Base-by-base conservation (phyloP, 2,329 filamentous ascomycete genomes). In the Aspergillus sp. region DNA sequence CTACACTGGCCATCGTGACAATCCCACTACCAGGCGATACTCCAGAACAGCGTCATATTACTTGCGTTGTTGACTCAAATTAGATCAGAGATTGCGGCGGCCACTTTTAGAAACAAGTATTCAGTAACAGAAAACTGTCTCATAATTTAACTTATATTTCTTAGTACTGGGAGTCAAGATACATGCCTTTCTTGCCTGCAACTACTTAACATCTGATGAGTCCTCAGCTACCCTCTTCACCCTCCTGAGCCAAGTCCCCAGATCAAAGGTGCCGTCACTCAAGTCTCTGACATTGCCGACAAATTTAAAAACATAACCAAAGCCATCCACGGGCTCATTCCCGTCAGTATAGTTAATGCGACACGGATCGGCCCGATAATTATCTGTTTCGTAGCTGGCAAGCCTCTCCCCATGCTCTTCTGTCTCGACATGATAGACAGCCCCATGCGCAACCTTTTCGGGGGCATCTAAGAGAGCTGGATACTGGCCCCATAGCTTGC, bases 401-500 rank as follows among this genome's bases (percentile, higher is more conserved):
- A 61, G 52, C 38, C 47, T 53, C 45, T 53, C 48, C 12, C 45
- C 52, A 44, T 60, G 41, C 35, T 54, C 45, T 39, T 40, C 47
- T 8, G 49, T 56, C 30, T 45, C 27, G 27, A 63, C 55, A 49
- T 54, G 42, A 47, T 57, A 63, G 7, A 53, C 56, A 29, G 48
- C 47, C 3, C 59, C 60, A 26, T 57, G 33, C 36, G 63, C 54
- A 8, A 49, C 40, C 12, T 44, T 45, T 4, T 43, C 48, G 19
- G 52, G 49, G 4, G 45, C 47, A 48, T 57, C 52, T 2, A 58
- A 12, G 0, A 62, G 47, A 34, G 59, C 59, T 7, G 58, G 57
- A 46, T 62, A 64, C 40, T 58, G 56, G 1, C 61, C 62, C 57
- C 61, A 62, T 28, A 62, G 36, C 47, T 58, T 61, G 49, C 53